phyloP scores from a whole-genome alignment of 768 basidiomycete species.

The Tricholoma bakamatsutake region DNA sequence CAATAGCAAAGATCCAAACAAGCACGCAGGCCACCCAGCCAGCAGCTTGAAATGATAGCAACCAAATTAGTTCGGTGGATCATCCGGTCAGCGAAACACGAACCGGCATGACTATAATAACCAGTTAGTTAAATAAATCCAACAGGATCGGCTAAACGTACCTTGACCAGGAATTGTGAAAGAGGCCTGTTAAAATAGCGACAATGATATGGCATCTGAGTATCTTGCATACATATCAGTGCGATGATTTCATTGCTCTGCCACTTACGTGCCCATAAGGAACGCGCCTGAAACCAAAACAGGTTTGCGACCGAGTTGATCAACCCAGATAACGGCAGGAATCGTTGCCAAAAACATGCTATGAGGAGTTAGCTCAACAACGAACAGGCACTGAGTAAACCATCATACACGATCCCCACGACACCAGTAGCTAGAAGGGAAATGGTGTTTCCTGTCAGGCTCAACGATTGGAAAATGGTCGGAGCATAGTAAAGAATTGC shows the following conservation, averaged over 20 bases:
- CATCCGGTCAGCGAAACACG: background rate
- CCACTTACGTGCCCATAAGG: conserved; percentile 56
- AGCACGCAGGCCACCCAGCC: conserved; percentile 69
- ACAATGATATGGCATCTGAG: conserved; percentile 63
- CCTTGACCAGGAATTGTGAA: conserved; percentile 47
- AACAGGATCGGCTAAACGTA: conserved; percentile 21
- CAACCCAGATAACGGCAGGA: conserved; percentile 78
- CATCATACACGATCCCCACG: conserved; percentile 67
- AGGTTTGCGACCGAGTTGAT: conserved; percentile 70
- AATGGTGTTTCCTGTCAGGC: conserved; percentile 55
- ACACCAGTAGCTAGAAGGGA: conserved; percentile 56
- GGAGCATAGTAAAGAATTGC: conserved; percentile 76
- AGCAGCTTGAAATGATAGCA: conserved; percentile 35
- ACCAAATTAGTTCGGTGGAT: background rate
- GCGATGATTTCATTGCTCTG: conserved; percentile 6
- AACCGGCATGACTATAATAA: conserved; percentile 25
- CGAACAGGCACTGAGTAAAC: background rate
- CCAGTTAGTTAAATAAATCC: conserved; percentile 2
- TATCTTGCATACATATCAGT: background rate
- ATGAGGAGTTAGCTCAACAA: background rate
- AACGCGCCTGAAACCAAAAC: conserved; percentile 70
- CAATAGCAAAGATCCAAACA: conserved; percentile 73
- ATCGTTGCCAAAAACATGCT: conserved; percentile 76
- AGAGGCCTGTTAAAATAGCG: conserved; percentile 58
- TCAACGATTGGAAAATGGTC: conserved; percentile 56